Conservation (phyloP, 257 asterid species). For the Nemophila menziesii region DNA sequence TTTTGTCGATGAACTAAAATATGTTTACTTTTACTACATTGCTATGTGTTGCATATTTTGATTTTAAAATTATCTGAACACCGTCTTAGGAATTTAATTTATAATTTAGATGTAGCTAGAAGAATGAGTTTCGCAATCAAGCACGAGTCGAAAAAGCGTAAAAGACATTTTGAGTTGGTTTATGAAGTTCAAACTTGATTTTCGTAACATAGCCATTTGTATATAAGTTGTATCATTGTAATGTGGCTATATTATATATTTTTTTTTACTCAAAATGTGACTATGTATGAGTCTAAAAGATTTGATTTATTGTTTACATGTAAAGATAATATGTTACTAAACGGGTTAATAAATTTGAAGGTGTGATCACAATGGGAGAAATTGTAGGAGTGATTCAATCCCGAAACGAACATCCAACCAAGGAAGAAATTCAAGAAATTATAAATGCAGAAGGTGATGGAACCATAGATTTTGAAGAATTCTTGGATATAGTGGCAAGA, state of each 20-base stretch:
- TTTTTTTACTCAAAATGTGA: too few relatives aligned
- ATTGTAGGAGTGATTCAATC: constrained; percentile 46
- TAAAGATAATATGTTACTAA: neutral
- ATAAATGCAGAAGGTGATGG: constrained; percentile 46
- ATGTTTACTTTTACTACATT: too few relatives aligned
- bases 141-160: too few relatives aligned
- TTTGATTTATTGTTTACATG: neutral
- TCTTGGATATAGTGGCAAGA: constrained; percentile 51
- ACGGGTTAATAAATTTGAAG: constrained; percentile 16
- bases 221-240: neutral
- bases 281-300: too few relatives aligned
- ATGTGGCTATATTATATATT: neutral
- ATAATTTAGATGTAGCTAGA: too few relatives aligned
- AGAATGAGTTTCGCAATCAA: too few relatives aligned
- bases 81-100: too few relatives aligned
- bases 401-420: constrained; percentile 55
- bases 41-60: too few relatives aligned
- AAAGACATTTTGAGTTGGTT: too few relatives aligned
- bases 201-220: too few relatives aligned
- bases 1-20: too few relatives aligned
- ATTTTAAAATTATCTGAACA: neutral
- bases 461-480: constrained; percentile 46
- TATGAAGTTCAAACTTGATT: too few relatives aligned
- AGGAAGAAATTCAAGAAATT: constrained; percentile 58
- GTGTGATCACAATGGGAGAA: constrained; percentile 53